These are phyloP conservation scores for Penicillium palitans DNA, from an alignment of 2,329 filamentous ascomycete genomes.

Conservation along the genomic window DNA sequence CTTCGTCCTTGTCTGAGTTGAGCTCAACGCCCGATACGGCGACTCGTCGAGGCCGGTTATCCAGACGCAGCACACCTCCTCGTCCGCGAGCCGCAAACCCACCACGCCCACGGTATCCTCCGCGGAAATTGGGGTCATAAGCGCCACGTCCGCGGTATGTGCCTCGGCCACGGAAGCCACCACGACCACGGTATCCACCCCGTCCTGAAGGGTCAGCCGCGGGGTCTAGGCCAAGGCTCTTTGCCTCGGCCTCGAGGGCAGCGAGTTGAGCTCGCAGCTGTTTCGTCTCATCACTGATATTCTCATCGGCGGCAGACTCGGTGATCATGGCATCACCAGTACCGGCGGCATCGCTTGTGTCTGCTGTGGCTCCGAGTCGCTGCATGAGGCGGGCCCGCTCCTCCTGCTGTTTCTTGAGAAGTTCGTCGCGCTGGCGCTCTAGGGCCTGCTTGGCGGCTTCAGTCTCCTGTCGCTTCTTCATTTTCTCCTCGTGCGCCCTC, in stretches of 20 bases:
- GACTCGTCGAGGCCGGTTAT: constrained; percentile 59
- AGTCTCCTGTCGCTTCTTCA: constrained; percentile 53
- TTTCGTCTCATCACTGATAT: constrained; percentile 51
- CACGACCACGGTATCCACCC: constrained; percentile 40
- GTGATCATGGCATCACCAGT: constrained; percentile 26
- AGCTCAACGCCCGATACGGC: constrained; percentile 52
- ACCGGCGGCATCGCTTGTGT: constrained; percentile 28
- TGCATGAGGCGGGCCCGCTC: constrained; percentile 54
- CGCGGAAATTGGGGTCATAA: constrained; percentile 42
- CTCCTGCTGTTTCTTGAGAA: constrained; percentile 56
- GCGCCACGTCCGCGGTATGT: constrained; percentile 45
- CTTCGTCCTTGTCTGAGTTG: constrained; percentile 54
- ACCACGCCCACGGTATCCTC: constrained; percentile 47
- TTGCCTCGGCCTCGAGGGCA: constrained; percentile 57
- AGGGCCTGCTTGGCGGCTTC: constrained; percentile 53
- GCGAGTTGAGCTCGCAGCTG: constrained; percentile 56
- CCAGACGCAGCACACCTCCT: constrained; percentile 56
- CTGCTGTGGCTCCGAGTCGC: constrained; percentile 48
- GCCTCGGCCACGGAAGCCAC: constrained; percentile 40
- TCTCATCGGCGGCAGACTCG: constrained; percentile 33
- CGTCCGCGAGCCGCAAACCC: constrained; percentile 40
- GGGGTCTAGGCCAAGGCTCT: constrained; percentile 54
- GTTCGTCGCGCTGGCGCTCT: constrained; percentile 53
- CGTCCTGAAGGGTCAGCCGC: constrained; percentile 31
- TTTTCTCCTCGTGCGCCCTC: constrained; percentile 56